Evolutionary conservation across 2,329 filamentous ascomycete genomes (phyloP), one percentile per base, ranked within the genome.

Genomic region (Cadophora luteo-olivacea): DNA sequence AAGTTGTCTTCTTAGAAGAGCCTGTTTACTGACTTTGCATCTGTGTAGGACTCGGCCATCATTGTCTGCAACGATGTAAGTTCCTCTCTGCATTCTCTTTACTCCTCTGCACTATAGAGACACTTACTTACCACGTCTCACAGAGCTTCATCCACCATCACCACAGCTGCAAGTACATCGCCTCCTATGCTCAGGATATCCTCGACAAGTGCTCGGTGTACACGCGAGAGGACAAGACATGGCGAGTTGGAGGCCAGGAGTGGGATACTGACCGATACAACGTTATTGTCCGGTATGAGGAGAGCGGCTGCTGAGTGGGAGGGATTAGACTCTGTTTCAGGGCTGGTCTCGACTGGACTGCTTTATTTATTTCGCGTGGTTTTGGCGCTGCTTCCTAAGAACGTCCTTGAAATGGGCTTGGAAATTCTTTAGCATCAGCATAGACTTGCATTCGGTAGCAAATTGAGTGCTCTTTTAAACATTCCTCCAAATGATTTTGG

Each of bases 241-340:
- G 49, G 49, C 49, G 49, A 11, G 49, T 52, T 12, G 49, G 24
- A 52, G 49, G 49, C 5, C 24, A 29, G 6, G 49, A 52, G 49
- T 52, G 49, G 49, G 49, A 52, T 52, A 52, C 22, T 14, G 24
- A 52, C 49, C 22, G 24, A 25, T 52, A 29, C 49, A 52, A 52
- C 25, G 49, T 52, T 12, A 25, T 25, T 52, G 49, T 52, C 2
- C 6, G 49, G 4, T 29, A 52, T 25, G 49, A 52, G 49, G 49
- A 25, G 19, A 51, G 48, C 22, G 7, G n/a, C 12, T 52, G 8
- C 24, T 52, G 22, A 52, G 11, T 12, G 8, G 3, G 36, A 38
- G 2, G 14, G 8, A 38, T 38, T 9, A 14, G 36, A 11, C 36
- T 38, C 9, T 8, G 3, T 29, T 29, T 29, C 3, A 5, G 29